A percentile compares a stretch with the other conserved stretches of the same genome.
These are phyloP conservation scores for Paramarasmius palmivorus DNA, from an alignment of 1,284 basidiomycete species.

Conservation along the genomic window DNA sequence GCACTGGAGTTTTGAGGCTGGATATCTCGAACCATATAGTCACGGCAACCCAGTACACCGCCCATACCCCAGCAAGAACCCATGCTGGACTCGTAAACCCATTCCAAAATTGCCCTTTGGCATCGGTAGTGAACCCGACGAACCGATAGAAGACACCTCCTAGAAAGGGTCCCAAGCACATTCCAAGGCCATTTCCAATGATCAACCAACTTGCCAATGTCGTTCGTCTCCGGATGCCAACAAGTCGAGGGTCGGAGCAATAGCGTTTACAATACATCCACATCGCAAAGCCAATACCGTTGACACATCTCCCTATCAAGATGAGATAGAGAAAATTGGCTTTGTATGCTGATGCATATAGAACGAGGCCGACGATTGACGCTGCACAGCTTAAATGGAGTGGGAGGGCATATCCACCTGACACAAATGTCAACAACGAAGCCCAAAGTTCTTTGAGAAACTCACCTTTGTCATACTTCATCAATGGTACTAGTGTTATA, in stretches of 20 bases:
- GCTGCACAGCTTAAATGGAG: constrained; percentile 42
- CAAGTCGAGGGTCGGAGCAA: constrained; percentile 65
- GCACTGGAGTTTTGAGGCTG: constrained; percentile 18
- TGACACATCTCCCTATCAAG: constrained; percentile 48
- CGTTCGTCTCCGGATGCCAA: constrained; percentile 63
- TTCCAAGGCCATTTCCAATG: constrained; percentile 62
- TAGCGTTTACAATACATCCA: constrained; percentile 60
- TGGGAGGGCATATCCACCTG: constrained; percentile 55
- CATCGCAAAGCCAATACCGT: constrained; percentile 46
- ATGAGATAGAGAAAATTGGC: constrained; percentile 46
- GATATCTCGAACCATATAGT: constrained; percentile 55
- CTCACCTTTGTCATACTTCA: constrained; percentile 55
- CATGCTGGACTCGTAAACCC: constrained; percentile 70
- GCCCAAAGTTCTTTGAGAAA: not conserved
- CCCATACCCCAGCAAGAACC: constrained; percentile 60
- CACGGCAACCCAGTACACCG: constrained; percentile 49
- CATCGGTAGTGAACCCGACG: constrained; percentile 45
- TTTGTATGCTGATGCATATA: constrained; percentile 42
- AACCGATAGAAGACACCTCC: constrained; percentile 60
- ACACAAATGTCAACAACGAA: constrained; percentile 2
- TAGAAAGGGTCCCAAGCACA: constrained; percentile 65
- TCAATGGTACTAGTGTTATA: constrained; percentile 57
- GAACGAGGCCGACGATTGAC: constrained; percentile 37
- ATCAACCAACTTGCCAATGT: constrained; percentile 66
- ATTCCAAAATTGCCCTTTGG: constrained; percentile 42